A percentile compares a stretch with the other conserved stretches of the same genome.
These are phyloP conservation scores for Urostyla sp. DNA, from an alignment of 73 alveolate genomes.

Conservation along the genomic window DNA sequence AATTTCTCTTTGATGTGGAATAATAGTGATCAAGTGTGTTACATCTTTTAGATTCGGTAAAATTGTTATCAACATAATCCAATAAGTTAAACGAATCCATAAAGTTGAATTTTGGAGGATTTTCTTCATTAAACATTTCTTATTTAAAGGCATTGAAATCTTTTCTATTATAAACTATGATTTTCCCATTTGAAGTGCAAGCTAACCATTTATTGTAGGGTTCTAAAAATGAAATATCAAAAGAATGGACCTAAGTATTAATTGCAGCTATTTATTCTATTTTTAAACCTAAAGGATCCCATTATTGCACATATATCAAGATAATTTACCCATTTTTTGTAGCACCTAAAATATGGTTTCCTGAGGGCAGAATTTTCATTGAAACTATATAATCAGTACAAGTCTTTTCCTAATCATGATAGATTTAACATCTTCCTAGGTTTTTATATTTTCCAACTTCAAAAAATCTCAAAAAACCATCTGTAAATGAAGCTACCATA, in stretches of 20 bases:
- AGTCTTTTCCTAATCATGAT: constrained; percentile 30
- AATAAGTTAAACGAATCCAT: constrained; percentile 74
- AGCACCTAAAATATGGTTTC: constrained; percentile 65
- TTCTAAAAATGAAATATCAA: constrained; percentile 63
- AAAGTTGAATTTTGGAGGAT: constrained; percentile 69
- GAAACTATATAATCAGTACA: constrained; percentile 47
- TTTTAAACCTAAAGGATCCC: constrained; percentile 73
- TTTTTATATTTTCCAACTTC: constrained; percentile 50
- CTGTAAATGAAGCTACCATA: constrained; percentile 64
- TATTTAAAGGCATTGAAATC: constrained; percentile 63
- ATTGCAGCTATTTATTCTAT: constrained; percentile 40
- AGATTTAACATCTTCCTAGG: constrained; percentile 70
- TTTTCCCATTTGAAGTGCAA: constrained; percentile 63
- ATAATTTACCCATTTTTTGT: constrained; percentile 58
- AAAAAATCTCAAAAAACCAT: constrained; percentile 70
- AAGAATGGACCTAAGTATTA: constrained; percentile 40
- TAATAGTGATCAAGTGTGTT: constrained; percentile 69
- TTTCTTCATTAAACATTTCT: constrained; percentile 55
- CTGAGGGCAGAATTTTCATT: constrained; percentile 63
- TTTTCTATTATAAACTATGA: constrained; percentile 60
- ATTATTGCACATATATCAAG: constrained; percentile 48
- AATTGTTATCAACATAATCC: constrained; percentile 67
- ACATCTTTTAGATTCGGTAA: constrained; percentile 50
- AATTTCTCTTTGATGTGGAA: constrained; percentile 56
- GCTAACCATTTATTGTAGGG: constrained; percentile 74